These are phyloP conservation scores for Ailanthus altissimus DNA, from an alignment of 345 rosid genomes.

Conservation along the genomic window DNA sequence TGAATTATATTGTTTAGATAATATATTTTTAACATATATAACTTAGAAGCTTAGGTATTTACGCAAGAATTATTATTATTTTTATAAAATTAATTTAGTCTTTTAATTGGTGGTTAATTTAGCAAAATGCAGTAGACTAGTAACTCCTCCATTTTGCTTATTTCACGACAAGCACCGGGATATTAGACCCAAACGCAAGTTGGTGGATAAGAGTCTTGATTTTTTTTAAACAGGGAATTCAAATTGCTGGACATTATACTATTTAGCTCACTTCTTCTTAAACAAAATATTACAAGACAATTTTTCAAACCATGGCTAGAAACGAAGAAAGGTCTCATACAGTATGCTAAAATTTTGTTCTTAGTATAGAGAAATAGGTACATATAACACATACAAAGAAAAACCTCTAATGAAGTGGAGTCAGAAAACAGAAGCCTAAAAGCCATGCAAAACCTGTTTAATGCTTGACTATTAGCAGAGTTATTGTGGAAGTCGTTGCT, in stretches of 20 bases:
- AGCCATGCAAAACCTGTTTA: background rate
- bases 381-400: background rate
- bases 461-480: background rate
- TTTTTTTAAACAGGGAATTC: background rate
- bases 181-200: too few relatives aligned
- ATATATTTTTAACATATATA: too few relatives aligned
- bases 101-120: background rate
- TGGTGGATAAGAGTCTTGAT: background rate
- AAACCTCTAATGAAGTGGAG: background rate
- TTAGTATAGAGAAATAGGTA: background rate
- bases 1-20: too few relatives aligned
- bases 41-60: too few relatives aligned
- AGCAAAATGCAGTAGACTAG: background rate
- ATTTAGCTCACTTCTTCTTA: background rate
- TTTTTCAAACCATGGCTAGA: background rate
- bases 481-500: slow-evolving; percentile 7
- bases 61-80: too few relatives aligned
- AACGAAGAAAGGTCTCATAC: background rate
- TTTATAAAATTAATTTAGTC: too few relatives aligned
- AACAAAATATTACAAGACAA: background rate
- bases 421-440: background rate
- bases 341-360: background rate
- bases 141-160: background rate
- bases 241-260: background rate
- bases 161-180: too few relatives aligned